phyloP scores from a whole-genome alignment of 2,329 filamentous ascomycete genomes.

The Colletotrichum kahawae region DNA sequence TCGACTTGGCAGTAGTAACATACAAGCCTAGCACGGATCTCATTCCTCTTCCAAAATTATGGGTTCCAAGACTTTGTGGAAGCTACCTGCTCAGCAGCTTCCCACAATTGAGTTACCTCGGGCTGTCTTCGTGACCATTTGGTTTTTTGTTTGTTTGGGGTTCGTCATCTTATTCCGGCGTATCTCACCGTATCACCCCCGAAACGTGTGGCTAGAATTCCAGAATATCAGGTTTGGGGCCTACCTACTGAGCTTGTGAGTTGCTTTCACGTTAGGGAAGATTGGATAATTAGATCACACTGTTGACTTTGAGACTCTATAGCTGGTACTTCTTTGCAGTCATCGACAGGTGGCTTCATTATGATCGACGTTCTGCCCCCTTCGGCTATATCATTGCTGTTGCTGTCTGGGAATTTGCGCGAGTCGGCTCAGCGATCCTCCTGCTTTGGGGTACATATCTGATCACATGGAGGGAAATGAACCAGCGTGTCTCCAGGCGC shows the following conservation, averaged over 20 bases:
- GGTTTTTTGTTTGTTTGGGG: background rate
- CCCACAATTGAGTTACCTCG: background rate
- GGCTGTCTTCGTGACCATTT: background rate
- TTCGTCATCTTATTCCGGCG: background rate
- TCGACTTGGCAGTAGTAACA: too few relatives aligned
- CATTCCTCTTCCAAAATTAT: background rate
- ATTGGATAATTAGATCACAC: background rate
- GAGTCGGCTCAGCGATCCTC: conserved; percentile 19
- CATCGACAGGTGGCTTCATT: conserved; percentile 24
- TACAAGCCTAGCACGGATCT: too few relatives aligned
- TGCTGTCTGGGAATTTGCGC: conserved; percentile 6
- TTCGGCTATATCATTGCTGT: conserved; percentile 21
- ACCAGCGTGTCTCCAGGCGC: too few relatives aligned
- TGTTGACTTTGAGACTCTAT: background rate
- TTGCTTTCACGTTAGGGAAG: background rate
- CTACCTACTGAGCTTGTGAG: background rate
- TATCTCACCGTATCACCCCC: background rate
- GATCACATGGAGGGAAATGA: conserved; percentile 21
- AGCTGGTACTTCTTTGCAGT: conserved; percentile 22
- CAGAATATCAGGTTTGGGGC: background rate
- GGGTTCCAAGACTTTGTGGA: background rate
- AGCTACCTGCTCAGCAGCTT: background rate
- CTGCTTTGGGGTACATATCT: conserved; percentile 24
- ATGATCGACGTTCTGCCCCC: background rate
- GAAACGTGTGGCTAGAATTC: background rate